phyloP scores from a whole-genome alignment of 495 filamentous ascomycete genomes.

The Trypethelium eluteriae region DNA sequence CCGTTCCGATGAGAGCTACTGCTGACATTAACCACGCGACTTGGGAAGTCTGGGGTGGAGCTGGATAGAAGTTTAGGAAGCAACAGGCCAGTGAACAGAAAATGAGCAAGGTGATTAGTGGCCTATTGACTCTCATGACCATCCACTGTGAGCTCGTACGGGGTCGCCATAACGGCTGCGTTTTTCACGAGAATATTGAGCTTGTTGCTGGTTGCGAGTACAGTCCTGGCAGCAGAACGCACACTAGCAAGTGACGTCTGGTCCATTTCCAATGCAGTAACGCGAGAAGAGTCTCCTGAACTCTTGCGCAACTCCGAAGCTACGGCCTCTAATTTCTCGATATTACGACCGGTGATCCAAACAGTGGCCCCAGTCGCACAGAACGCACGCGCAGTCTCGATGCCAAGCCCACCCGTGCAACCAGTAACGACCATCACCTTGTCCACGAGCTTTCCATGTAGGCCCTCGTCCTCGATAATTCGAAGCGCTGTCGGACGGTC shows the following conservation, averaged over 20 bases:
- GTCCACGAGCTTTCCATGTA: constrained; percentile 37
- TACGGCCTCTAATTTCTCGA: neutral
- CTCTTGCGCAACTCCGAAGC: neutral
- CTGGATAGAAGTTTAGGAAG: neutral
- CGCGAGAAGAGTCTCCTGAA: neutral
- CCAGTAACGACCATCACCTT: constrained; percentile 50
- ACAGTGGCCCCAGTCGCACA: constrained; percentile 43
- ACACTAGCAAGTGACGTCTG: neutral
- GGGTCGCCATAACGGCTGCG: neutral
- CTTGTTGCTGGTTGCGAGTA: neutral
- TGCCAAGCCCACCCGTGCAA: constrained; percentile 46
- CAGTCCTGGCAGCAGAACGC: neutral
- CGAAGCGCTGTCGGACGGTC: constrained; percentile 48
- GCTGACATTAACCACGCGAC: neutral
- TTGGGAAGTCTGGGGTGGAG: neutral
- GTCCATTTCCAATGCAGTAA: neutral
- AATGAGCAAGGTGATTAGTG: neutral
- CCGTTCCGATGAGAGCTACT: neutral
- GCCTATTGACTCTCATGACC: neutral
- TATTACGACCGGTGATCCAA: neutral
- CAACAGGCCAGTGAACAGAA: neutral
- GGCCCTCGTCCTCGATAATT: constrained; percentile 45
- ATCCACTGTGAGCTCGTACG: neutral
- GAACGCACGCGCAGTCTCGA: constrained; percentile 45
- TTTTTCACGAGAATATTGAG: neutral